A percentile compares a stretch with the other conserved stretches of the same genome.
These are phyloP conservation scores for Akanthomyces lecanii DNA, from an alignment of 2,329 filamentous ascomycete genomes.

Conservation along the genomic window DNA sequence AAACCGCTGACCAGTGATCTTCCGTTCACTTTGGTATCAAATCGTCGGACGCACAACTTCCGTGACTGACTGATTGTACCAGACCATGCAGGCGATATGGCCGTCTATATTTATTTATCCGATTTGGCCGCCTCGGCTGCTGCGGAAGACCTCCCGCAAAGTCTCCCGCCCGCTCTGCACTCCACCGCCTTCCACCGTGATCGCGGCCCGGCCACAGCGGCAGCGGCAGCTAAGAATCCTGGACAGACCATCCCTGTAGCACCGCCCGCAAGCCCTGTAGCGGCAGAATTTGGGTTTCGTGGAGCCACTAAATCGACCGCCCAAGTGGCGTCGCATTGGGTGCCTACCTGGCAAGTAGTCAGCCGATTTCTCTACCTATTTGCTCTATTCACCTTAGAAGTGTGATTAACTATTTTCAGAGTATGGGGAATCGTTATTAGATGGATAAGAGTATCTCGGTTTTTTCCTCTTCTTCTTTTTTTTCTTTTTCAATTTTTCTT, in stretches of 20 bases:
- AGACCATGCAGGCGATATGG: too few relatives aligned
- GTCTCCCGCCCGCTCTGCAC: not conserved
- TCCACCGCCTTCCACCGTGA: not conserved
- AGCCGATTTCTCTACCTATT: too few relatives aligned
- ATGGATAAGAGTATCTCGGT: too few relatives aligned
- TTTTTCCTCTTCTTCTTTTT: too few relatives aligned
- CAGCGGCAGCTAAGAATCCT: not conserved
- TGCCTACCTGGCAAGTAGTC: too few relatives aligned
- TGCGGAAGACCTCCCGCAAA: not conserved
- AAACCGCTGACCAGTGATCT: not conserved
- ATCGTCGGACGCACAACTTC: not conserved
- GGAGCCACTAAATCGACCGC: too few relatives aligned
- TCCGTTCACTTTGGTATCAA: not conserved
- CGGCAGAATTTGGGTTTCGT: not conserved
- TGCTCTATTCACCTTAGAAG: too few relatives aligned
- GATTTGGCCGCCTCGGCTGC: not conserved
- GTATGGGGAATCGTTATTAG: too few relatives aligned
- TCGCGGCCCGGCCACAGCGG: not conserved
- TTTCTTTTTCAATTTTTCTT: too few relatives aligned
- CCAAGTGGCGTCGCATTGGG: too few relatives aligned
- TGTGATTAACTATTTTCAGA: too few relatives aligned
- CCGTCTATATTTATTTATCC: not conserved
- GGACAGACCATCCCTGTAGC: not conserved
- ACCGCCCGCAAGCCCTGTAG: not conserved
- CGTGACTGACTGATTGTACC: not conserved